Percentiles rank a stretch among this genome's conserved stretches.
phyloP scores from a whole-genome alignment of 768 basidiomycete species.

The Boletus rubroflammeus region DNA sequence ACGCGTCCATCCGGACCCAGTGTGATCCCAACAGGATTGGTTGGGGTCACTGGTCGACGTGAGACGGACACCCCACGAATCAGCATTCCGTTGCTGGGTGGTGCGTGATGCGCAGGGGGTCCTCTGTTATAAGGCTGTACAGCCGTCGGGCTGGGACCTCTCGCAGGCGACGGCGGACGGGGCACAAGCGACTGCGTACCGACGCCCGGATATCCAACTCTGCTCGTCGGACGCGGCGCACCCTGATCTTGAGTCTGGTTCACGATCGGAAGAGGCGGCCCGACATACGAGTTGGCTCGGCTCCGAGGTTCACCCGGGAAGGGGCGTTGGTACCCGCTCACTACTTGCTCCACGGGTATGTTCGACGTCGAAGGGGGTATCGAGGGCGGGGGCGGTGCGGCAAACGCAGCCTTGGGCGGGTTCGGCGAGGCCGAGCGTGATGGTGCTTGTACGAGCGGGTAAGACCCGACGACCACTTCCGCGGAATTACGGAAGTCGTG shows the following conservation, averaged over 20 bases:
- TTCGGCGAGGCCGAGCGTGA: conserved; percentile 78
- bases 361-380: conserved; percentile 37
- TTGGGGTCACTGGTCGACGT: conserved; percentile 59
- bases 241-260: conserved; percentile 33
- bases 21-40: conserved; percentile 77
- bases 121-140: conserved; percentile 13
- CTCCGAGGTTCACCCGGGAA: conserved; percentile 81
- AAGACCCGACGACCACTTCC: conserved; percentile 72
- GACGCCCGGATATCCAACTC: conserved; percentile 74
- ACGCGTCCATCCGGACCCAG: conserved; percentile 80
- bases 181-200: conserved; percentile 68
- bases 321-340: conserved; percentile 75
- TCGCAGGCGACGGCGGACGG: conserved; percentile 59
- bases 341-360: conserved; percentile 68
- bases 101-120: no score
- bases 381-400: conserved; percentile 53
- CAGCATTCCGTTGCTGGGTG: conserved; percentile 2
- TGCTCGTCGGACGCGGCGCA: conserved; percentile 51
- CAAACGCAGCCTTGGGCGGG: conserved; percentile 69
- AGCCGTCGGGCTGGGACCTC: conserved; percentile 19
- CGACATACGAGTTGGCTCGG: conserved; percentile 47
- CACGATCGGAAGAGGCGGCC: conserved; percentile 26
- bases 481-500: conserved; percentile 75
- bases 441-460: conserved; percentile 47
- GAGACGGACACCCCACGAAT: conserved; percentile 26